phyloP scores from a whole-genome alignment of 2,329 filamentous ascomycete genomes.

The Leptoxyphium fumago region DNA sequence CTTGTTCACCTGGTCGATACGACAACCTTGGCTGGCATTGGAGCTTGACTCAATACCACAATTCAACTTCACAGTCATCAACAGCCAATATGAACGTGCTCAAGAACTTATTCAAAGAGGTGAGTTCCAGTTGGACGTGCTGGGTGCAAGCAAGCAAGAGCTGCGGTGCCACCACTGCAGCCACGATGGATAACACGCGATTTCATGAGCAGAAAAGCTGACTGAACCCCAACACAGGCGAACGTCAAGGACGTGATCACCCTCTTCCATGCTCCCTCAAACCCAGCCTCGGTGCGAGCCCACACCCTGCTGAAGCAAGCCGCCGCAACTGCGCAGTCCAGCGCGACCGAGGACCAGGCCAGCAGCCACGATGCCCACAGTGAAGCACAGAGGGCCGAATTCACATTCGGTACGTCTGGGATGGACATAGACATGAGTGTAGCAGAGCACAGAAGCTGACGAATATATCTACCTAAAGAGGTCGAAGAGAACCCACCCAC shows the following conservation, averaged over 20 bases:
- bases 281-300: slow-evolving; percentile 57
- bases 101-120: slow-evolving; percentile 34
- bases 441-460: neutral
- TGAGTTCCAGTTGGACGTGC: slow-evolving; percentile 9
- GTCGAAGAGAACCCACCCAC: slow-evolving; percentile 72
- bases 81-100: slow-evolving; percentile 24
- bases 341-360: slow-evolving; percentile 61
- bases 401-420: slow-evolving; percentile 47
- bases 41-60: neutral
- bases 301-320: slow-evolving; percentile 67
- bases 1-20: neutral
- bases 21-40: neutral
- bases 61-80: neutral
- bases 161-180: neutral
- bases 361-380: slow-evolving; percentile 49
- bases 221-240: slow-evolving; percentile 20
- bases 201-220: neutral
- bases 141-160: neutral
- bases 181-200: slow-evolving; percentile 2
- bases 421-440: neutral
- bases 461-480: slow-evolving; percentile 29
- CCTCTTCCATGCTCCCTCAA: slow-evolving; percentile 78
- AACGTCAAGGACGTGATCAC: slow-evolving; percentile 66
- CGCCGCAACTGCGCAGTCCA: slow-evolving; percentile 51
- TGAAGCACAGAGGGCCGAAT: slow-evolving; percentile 48